Percentiles rank a stretch among this genome's conserved stretches.
Conservation (phyloP, 805 yeast genomes). For the Sugiyamaella americana region DNA sequence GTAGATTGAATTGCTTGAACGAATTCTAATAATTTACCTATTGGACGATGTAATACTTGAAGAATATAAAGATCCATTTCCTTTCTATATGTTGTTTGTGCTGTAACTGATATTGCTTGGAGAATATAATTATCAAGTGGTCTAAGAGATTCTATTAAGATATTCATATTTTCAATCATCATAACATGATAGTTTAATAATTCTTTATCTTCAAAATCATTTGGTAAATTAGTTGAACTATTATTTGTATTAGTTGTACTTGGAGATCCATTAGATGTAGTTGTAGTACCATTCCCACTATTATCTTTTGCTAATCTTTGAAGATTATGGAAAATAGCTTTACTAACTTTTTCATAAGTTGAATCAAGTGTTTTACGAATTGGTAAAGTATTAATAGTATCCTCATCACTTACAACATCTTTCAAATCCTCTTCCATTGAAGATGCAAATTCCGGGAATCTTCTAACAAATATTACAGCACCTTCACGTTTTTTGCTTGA, state of each 20-base stretch:
- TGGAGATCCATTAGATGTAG: conserved; percentile 18
- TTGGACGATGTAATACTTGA: conserved; percentile 44
- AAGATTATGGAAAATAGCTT: conserved; percentile 30
- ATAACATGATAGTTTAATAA: conserved; percentile 40
- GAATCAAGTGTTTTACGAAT: conserved; percentile 22
- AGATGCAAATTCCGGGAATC: conserved; percentile 42
- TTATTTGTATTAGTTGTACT: conserved; percentile 10
- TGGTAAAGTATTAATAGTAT: conserved; percentile 2
- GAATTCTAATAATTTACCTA: conserved; percentile 65
- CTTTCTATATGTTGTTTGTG: conserved; percentile 19
- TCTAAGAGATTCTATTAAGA: conserved; percentile 38
- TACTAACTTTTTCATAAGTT: conserved; percentile 29
- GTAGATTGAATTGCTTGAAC: conserved; percentile 57
- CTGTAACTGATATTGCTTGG: conserved; percentile 6
- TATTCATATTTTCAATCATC: conserved; percentile 48
- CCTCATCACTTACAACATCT: conserved; percentile 7
- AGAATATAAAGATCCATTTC: conserved; percentile 39
- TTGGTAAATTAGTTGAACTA: conserved; percentile 4
- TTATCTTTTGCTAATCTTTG: conserved; percentile 25
- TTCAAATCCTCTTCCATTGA: conserved; percentile 34
- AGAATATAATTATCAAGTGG: conserved; percentile 11
- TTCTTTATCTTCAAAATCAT: conserved; percentile 32
- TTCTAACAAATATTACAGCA: conserved; percentile 41
- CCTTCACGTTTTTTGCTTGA: conserved; percentile 36
- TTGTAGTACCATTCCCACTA: conserved; percentile 9